Evolutionary conservation across 768 basidiomycete genomes (phyloP).

Genomic region (Symmetrospora coprosmae): DNA sequence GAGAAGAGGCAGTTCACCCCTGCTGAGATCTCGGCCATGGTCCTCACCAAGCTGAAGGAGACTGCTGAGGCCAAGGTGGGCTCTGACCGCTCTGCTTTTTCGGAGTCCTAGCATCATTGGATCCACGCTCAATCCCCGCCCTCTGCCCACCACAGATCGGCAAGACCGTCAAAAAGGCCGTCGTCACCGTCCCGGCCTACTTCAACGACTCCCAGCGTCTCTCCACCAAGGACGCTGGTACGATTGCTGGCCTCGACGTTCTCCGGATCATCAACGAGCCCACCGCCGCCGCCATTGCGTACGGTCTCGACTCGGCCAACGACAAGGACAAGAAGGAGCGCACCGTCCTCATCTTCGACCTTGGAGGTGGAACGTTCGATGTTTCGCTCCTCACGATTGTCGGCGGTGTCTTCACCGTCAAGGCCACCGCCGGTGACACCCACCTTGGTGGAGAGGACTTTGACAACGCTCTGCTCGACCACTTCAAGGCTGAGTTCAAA

Average conservation of each 20-base stretch:
- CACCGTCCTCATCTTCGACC: slow-evolving; percentile 98
- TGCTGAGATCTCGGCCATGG: slow-evolving; percentile 99
- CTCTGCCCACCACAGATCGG: slow-evolving; percentile 40
- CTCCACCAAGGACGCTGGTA: slow-evolving; percentile 97
- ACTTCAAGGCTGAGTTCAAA: slow-evolving; percentile 99
- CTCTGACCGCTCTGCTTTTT: background rate
- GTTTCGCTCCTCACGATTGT: slow-evolving; percentile 95
- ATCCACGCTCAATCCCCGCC: no score
- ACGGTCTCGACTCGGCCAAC: slow-evolving; percentile 51
- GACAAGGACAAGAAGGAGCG: slow-evolving; percentile 87
- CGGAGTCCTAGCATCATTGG: no score
- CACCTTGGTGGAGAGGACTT: slow-evolving; percentile 99
- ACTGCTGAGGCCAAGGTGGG: slow-evolving; percentile 95
- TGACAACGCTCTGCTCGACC: slow-evolving; percentile 91
- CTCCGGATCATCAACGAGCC: slow-evolving; percentile 99
- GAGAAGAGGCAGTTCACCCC: slow-evolving; percentile 95
- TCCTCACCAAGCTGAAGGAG: slow-evolving; percentile 98
- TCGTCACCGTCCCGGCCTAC: slow-evolving; percentile 91
- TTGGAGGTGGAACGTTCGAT: slow-evolving; percentile 99
- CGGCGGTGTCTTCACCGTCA: slow-evolving; percentile 96
- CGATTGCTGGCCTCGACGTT: slow-evolving; percentile 94
- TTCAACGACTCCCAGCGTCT: slow-evolving; percentile 99
- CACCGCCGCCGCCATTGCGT: slow-evolving; percentile 95
- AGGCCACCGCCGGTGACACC: slow-evolving; percentile 98
- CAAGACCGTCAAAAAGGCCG: slow-evolving; percentile 92